Conservation (phyloP, 2,329 filamentous ascomycete genomes). For the Paraphoma sp. region DNA sequence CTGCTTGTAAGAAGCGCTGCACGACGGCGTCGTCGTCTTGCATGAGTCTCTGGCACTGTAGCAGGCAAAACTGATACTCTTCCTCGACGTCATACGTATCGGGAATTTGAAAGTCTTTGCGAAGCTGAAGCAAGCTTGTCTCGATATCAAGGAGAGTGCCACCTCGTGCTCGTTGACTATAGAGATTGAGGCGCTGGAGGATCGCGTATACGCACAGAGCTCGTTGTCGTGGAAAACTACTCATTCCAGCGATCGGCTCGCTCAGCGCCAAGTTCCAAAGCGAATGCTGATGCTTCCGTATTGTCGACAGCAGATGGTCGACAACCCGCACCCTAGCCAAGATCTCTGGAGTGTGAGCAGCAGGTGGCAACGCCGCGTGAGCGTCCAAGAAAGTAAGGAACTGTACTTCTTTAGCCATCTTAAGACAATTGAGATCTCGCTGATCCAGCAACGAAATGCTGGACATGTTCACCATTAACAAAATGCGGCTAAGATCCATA, state of each 20-base stretch:
- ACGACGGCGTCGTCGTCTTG: background rate
- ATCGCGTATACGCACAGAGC: background rate
- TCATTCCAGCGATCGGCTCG: background rate
- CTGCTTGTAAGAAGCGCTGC: background rate
- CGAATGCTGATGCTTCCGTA: background rate
- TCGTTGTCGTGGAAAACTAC: background rate
- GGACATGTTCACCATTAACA: no score
- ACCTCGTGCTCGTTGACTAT: background rate
- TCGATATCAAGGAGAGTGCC: background rate
- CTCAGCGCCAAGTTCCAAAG: background rate
- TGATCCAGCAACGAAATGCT: no score
- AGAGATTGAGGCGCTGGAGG: background rate
- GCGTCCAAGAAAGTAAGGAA: no score
- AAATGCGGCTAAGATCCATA: no score
- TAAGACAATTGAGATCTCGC: no score
- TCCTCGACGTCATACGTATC: background rate
- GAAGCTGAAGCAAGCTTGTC: background rate
- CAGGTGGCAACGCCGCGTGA: no score
- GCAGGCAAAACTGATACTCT: background rate
- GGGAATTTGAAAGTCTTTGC: background rate
- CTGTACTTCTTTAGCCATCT: no score
- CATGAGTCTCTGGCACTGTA: background rate
- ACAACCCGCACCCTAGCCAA: no score
- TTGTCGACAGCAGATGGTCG: no score
- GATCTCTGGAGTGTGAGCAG: no score